These are phyloP conservation scores for Bauhinia variegata DNA, from an alignment of 306 rosid genomes.

Conservation along the genomic window DNA sequence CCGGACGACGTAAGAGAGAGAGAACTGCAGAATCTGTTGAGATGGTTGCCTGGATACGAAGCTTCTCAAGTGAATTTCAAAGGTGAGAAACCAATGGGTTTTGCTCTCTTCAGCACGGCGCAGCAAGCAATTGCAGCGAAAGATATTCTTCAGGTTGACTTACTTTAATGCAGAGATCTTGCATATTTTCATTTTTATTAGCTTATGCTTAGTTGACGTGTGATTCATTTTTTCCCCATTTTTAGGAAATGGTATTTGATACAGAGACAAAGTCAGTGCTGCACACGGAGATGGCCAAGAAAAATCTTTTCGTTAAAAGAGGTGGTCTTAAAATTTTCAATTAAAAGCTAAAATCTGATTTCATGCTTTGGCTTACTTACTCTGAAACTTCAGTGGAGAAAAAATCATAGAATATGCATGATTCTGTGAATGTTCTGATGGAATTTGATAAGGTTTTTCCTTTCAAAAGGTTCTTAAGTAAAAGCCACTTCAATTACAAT, in stretches of 20 bases:
- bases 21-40: slow-evolving; percentile 78
- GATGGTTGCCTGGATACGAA: slow-evolving; percentile 97
- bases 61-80: slow-evolving; percentile 92
- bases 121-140: slow-evolving; percentile 86
- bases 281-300: slow-evolving; percentile 99
- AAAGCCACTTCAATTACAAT: neutral
- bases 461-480: neutral
- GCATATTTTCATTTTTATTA: neutral
- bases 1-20: slow-evolving; percentile 96
- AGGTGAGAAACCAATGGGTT: slow-evolving; percentile 98
- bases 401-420: neutral
- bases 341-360: neutral
- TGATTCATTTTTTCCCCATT: neutral
- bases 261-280: slow-evolving; percentile 78
- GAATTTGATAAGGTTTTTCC: neutral
- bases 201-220: neutral
- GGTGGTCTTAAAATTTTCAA: slow-evolving; percentile 34
- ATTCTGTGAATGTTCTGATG: neutral
- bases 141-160: slow-evolving; percentile 78
- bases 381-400: neutral
- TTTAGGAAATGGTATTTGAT: slow-evolving; percentile 86
- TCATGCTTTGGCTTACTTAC: neutral
- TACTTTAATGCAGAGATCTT: neutral
- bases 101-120: slow-evolving; percentile 74
- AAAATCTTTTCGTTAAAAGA: slow-evolving; percentile 90